These are phyloP conservation scores for Dillenia turbinata DNA, from an alignment of 164 flowering plant species.

Conservation along the genomic window DNA sequence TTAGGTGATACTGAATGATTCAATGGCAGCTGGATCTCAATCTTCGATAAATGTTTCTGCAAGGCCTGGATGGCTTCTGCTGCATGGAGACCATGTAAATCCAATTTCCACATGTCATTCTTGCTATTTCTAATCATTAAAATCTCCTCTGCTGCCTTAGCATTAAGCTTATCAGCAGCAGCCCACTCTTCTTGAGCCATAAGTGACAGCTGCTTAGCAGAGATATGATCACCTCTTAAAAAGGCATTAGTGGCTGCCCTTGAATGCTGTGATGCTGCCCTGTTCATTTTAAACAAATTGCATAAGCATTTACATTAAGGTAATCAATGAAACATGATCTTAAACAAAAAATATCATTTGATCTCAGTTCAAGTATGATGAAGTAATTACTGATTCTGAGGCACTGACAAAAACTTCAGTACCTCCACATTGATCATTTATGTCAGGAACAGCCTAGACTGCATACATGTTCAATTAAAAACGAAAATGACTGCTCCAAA, in stretches of 20 bases:
- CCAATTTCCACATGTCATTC: slow-evolving; percentile 76
- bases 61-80: slow-evolving; percentile 76
- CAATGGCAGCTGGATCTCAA: slow-evolving; percentile 41
- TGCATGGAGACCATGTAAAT: slow-evolving; percentile 95
- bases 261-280: slow-evolving; percentile 80
- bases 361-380: too few species aligned
- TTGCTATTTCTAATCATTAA: slow-evolving; percentile 44
- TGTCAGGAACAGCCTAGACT: too few species aligned
- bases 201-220: slow-evolving; percentile 61
- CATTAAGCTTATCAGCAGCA: slow-evolving; percentile 58
- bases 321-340: not conserved
- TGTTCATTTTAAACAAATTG: slow-evolving; percentile 19
- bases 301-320: slow-evolving; percentile 2
- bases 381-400: too few species aligned
- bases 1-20: slow-evolving; percentile 26
- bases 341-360: too few species aligned
- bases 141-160: slow-evolving; percentile 74
- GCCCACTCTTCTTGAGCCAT: slow-evolving; percentile 64
- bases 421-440: too few species aligned
- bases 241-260: slow-evolving; percentile 72
- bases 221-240: slow-evolving; percentile 66
- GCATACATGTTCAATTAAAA: too few species aligned
- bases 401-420: too few species aligned
- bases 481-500: too few species aligned
- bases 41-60: slow-evolving; percentile 44